Percentiles rank a stretch among this genome's conserved stretches.
phyloP scores from a whole-genome alignment of 352 stramenopile species.

The Pythium apleroticum region DNA sequence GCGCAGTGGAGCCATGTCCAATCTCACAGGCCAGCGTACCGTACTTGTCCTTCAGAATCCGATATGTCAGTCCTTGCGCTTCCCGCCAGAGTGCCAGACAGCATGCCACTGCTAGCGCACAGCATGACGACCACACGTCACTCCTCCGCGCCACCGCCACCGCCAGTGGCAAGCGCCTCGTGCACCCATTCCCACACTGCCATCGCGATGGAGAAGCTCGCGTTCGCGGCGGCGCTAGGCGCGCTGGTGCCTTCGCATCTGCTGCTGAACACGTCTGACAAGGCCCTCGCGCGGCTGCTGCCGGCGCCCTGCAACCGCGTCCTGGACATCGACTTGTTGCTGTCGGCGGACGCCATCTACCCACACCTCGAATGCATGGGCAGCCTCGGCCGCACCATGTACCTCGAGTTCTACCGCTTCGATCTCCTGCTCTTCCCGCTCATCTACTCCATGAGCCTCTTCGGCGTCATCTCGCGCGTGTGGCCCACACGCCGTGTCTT shows the following conservation, averaged over 20 bases:
- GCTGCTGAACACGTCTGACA: conserved; percentile 20
- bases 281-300: conserved; percentile 15
- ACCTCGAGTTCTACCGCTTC: conserved; percentile 32
- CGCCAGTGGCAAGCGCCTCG: background rate
- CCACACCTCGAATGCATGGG: conserved; percentile 31
- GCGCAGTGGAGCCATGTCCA: conserved; percentile 8
- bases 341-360: conserved; percentile 23
- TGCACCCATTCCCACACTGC: background rate
- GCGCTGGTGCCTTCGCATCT: conserved; percentile 30
- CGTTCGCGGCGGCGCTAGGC: conserved; percentile 23
- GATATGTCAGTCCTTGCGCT: background rate
- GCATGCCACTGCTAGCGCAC: background rate
- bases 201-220: conserved; percentile 19
- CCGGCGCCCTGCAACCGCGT: conserved; percentile 26
- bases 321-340: conserved; percentile 24
- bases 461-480: conserved; percentile 14
- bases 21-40: conserved; percentile 6
- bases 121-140: background rate
- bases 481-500: conserved; percentile 16
- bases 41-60: conserved; percentile 2
- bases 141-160: background rate
- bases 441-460: conserved; percentile 27
- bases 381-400: conserved; percentile 23
- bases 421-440: conserved; percentile 33
- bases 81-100: background rate